These are phyloP conservation scores for Colletotrichum sp. DNA, from an alignment of 2,329 filamentous ascomycete species.

Conservation along the genomic window DNA sequence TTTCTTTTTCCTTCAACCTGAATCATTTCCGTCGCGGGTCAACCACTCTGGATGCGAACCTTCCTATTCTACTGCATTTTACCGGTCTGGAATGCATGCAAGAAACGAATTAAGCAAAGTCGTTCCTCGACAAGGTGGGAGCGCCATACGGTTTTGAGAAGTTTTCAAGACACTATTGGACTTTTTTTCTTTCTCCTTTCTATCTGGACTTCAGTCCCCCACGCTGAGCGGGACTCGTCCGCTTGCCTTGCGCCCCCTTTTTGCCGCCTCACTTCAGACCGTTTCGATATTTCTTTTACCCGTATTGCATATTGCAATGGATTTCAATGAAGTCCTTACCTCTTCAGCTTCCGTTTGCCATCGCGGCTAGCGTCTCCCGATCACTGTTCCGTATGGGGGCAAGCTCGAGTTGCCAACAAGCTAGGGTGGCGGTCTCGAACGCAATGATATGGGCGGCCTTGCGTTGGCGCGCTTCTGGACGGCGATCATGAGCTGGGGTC, in stretches of 20 bases:
- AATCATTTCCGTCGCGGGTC: not conserved
- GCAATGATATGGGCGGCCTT: not conserved
- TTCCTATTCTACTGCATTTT: not conserved
- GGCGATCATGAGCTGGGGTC: not conserved
- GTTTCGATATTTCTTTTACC: not conserved
- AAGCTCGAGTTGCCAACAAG: not conserved
- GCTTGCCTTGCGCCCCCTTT: not conserved
- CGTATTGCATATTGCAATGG: not conserved
- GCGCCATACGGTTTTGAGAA: not conserved
- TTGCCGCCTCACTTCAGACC: not conserved
- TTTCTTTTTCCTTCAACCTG: constrained; percentile 9
- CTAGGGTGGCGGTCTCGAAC: not conserved
- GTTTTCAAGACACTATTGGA: constrained; percentile 1
- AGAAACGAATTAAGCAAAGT: not conserved
- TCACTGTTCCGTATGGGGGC: not conserved
- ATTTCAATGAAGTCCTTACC: not conserved
- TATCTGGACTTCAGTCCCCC: not conserved
- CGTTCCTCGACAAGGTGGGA: not conserved
- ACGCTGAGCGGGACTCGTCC: not conserved
- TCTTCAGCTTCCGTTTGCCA: not conserved
- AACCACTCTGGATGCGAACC: not conserved
- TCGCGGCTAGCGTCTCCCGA: not conserved
- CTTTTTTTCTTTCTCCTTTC: not conserved
- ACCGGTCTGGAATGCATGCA: not conserved
- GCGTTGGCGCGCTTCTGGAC: not conserved